Base-by-base conservation (phyloP, 768 basidiomycete genomes). In the Hericium coralloides region DNA sequence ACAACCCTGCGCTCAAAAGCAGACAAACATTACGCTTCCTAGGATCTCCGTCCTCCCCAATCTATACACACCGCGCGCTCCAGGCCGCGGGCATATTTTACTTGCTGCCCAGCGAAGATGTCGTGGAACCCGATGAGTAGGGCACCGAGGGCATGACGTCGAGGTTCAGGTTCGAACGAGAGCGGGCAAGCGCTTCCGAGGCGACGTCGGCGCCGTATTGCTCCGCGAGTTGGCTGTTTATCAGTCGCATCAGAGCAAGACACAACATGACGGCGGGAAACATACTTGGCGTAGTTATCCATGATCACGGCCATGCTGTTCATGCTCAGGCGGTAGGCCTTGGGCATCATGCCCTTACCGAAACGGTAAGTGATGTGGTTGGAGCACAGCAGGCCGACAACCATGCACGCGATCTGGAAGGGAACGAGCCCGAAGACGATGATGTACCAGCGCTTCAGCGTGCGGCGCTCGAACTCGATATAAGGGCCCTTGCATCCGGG, bases 281-380 rank as follows among this genome's bases (percentile, higher is more conserved):
- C 77, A 36, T 60, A 89, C 88, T 76, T 84, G 18, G 87, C 87
- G 66, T 89, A 91, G 58, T 85, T 84, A 60, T 92, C 89, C 85
- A 91, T 85, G 67, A 92, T 89, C 53, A 87, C 77, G 3, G 85
- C 86, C 84, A 91, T 87, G 58, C 80, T 84, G 58, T 76, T 79
- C 76, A 81, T 72, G 71, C 83, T 84, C 48, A 92, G 75, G 38
- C 88, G 76, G 69, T 92, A 92, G 14, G 85, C 82, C 74, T 89
- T 87, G 57, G 89, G 89, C 78, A 86, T 89, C 82, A 91, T 84
- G 58, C 90, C 89, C 74, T 91, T 92, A 10, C 89, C 89, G 68
- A 92, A 92, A 53, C 89, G 78, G 67, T 90, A 91, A 20, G 89
- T 92, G 67, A 92, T 83, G 62, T 92, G 89, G 70, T 89, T 91